These are phyloP conservation scores for Erodium moschatum DNA, from an alignment of 441 rosid species.

Conservation along the genomic window DNA sequence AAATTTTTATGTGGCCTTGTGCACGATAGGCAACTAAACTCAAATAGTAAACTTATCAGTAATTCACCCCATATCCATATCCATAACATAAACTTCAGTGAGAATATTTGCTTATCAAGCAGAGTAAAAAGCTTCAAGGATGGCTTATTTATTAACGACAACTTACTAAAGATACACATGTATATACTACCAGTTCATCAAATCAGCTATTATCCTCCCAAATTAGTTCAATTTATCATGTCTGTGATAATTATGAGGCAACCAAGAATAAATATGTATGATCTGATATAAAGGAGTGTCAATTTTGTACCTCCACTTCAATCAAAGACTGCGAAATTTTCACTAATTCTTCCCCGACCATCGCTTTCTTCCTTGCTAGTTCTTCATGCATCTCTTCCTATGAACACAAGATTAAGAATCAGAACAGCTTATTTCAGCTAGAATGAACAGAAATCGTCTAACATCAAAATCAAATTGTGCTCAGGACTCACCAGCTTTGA, in stretches of 20 bases:
- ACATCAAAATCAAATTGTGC: not conserved
- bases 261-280: not conserved
- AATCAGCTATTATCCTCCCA: too few species aligned
- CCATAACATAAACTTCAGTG: too few species aligned
- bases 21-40: too few species aligned
- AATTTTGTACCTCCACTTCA: constrained; percentile 50
- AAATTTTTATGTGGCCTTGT: too few species aligned
- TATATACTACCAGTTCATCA: too few species aligned
- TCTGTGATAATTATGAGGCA: not conserved
- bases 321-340: constrained; percentile 39
- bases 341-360: constrained; percentile 48
- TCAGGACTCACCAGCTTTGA: constrained; percentile 41
- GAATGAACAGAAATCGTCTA: not conserved
- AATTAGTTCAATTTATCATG: too few species aligned
- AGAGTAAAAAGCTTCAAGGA: too few species aligned
- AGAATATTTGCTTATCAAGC: too few species aligned
- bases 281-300: not conserved
- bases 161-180: too few species aligned
- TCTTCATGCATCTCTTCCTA: constrained; percentile 50
- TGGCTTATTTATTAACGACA: too few species aligned
- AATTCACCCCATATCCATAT: too few species aligned
- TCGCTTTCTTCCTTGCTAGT: constrained; percentile 48
- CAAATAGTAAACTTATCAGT: too few species aligned
- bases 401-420: constrained; percentile 7
- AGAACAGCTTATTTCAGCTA: not conserved